Conservation (phyloP, 148 eudicot genomes). For the Suaeda aralocaspica region DNA sequence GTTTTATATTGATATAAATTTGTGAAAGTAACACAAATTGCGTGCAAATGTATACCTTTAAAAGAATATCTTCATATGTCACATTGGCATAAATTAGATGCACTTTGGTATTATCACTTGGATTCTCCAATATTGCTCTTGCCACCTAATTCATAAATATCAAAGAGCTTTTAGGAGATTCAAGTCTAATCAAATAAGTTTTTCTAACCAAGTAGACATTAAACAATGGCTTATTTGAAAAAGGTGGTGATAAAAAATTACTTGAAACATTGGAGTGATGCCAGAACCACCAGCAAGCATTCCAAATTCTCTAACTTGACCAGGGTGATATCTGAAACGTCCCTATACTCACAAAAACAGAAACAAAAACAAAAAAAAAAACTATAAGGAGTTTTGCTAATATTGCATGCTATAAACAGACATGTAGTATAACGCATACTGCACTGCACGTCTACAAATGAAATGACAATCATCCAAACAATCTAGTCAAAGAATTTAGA, state of each 20-base stretch:
- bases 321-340: constrained; percentile 81
- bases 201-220: too few relatives aligned
- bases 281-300: constrained; percentile 98
- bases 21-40: too few relatives aligned
- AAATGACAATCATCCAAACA: background rate
- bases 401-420: background rate
- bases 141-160: constrained; percentile 46
- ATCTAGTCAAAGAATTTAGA: background rate
- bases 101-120: constrained; percentile 67
- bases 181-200: background rate
- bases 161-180: background rate
- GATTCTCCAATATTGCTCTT: constrained; percentile 84
- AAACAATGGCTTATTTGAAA: background rate
- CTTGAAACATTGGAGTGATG: constrained; percentile 87
- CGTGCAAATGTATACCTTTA: constrained; percentile 45
- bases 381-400: background rate
- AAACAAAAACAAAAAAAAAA: too few relatives aligned
- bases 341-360: constrained; percentile 40
- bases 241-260: constrained; percentile 20
- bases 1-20: too few relatives aligned
- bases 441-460: background rate
- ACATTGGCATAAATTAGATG: constrained; percentile 83
- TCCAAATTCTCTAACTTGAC: constrained; percentile 83
- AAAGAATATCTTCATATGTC: constrained; percentile 70
- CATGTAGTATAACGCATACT: background rate